Evolutionary conservation across 495 filamentous ascomycete genomes (phyloP).

Genomic region (Ramalina peruviana): DNA sequence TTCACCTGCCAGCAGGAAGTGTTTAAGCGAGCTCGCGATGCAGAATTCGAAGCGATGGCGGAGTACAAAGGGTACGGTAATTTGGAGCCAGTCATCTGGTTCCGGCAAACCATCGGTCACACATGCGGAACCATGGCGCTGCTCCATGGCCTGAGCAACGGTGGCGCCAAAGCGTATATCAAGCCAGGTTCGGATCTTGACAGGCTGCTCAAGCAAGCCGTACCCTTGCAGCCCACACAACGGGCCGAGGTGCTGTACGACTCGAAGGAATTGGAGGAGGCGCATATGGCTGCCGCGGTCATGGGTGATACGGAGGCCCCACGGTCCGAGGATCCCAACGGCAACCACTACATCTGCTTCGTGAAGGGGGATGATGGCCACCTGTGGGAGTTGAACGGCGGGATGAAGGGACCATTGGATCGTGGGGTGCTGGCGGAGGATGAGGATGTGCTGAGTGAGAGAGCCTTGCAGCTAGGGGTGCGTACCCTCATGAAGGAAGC

Average conservation of each 20-base stretch:
- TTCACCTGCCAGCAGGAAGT: constrained; percentile 68
- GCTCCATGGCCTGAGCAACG: constrained; percentile 60
- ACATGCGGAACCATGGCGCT: constrained; percentile 78
- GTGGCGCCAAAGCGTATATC: constrained; percentile 9
- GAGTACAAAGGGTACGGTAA: constrained; percentile 39
- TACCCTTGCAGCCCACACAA: constrained; percentile 31
- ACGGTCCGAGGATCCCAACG: constrained; percentile 11
- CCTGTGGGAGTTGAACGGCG: constrained; percentile 78
- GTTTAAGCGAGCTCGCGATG: constrained; percentile 50
- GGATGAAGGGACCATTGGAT: constrained; percentile 54
- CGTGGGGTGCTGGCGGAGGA: constrained; percentile 36
- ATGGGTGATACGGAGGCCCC: constrained; percentile 55
- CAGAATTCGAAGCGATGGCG: constrained; percentile 44
- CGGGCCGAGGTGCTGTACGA: constrained; percentile 62
- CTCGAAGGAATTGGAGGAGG: constrained; percentile 4
- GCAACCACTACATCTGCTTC: constrained; percentile 68
- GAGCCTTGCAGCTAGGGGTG: constrained; percentile 46
- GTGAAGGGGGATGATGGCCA: constrained; percentile 56
- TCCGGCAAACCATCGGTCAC: constrained; percentile 79
- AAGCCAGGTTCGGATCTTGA: constrained; percentile 34
- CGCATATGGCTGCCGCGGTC: constrained; percentile 27
- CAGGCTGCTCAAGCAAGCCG: constrained; percentile 29
- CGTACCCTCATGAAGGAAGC: constrained; percentile 18
- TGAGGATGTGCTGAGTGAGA: constrained; percentile 58
- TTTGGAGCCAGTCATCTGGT: constrained; percentile 63